Base-by-base conservation (phyloP, 176 grass and related monocot species). In the Aegilops tauschii region DNA sequence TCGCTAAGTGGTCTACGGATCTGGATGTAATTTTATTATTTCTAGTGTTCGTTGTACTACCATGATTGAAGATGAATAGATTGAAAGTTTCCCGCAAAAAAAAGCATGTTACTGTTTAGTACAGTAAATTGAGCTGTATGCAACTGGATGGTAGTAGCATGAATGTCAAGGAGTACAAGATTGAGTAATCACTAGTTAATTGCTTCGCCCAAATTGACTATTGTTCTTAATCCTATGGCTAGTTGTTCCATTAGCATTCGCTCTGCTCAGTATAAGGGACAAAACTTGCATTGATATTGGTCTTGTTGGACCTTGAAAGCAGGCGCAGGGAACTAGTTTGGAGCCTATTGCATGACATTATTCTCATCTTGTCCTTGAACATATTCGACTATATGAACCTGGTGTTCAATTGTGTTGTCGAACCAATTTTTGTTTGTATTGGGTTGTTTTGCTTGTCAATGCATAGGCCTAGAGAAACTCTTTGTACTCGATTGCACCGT, bases 181-280 rank as follows among this genome's bases (percentile, higher is more conserved):
- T 31, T 58, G 73, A 75, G 23, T 76, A 76, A 54, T 31, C 16
- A 30, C 44, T 12, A 87, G 45, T 61, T 23, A 14, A 8, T 81
- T 70, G 37, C 69, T 77, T 81, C 39, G 13, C 16, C 86, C 69
- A 88, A 88, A 71, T 52, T 82, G 71, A 7, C 63, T 29, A 18
- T 69, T 91, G 90, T 81, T 85, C 77, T 81, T 56, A 85, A 56
- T 56, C 70, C 45, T 68, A 34, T 91, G 86, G 88, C 77, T 70
- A 69, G 77, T n/a, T 77, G 62, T 40, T 84, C 50, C 69, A 31
- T 54, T 77, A 16, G n/a, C 80, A 77, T 25, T 50, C 34, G 63
- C 52, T 82, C 70, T 77, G 81, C 61, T 91, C 34, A 76, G 49
- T 61, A 63, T 31, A 49, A 44, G 40, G 12, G 68, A 63, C 81